Conservation (phyloP, 108 stramenopile genomes). For the Hondaea fermentalgiana region DNA sequence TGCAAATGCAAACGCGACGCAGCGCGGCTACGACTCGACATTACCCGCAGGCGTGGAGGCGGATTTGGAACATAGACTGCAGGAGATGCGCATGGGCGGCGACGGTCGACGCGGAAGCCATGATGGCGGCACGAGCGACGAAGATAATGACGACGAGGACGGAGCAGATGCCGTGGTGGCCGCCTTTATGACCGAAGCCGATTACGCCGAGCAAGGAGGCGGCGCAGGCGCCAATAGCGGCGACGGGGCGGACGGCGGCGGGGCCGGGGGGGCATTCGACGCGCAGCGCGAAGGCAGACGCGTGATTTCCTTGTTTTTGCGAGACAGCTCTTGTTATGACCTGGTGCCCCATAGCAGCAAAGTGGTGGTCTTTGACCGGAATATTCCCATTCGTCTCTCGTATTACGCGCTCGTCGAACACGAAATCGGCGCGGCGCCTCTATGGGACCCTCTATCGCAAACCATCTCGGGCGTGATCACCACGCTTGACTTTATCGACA, state of each 20-base stretch:
- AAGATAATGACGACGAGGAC: background rate
- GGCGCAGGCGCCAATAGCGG: background rate
- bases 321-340: background rate
- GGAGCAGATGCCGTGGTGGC: background rate
- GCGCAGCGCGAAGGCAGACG: background rate
- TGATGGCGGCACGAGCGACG: background rate
- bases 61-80: too few species aligned
- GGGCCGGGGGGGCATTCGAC: background rate
- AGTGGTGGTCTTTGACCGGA: slow-evolving; percentile 91
- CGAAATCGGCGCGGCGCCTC: slow-evolving; percentile 64
- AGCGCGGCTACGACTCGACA: too few species aligned
- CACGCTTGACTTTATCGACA: slow-evolving; percentile 89
- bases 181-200: background rate
- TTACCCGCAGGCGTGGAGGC: too few species aligned
- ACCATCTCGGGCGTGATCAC: slow-evolving; percentile 85
- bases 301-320: background rate
- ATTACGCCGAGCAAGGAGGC: background rate
- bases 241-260: background rate
- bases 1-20: too few species aligned
- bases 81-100: too few species aligned
- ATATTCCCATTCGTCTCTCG: slow-evolving; percentile 90
- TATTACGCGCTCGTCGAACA: slow-evolving; percentile 97
- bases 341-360: slow-evolving; percentile 31
- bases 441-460: slow-evolving; percentile 77
- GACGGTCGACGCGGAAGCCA: too few species aligned